These are phyloP conservation scores for Pseudozyma pruni DNA, from an alignment of 1,284 basidiomycete species.

Conservation along the genomic window DNA sequence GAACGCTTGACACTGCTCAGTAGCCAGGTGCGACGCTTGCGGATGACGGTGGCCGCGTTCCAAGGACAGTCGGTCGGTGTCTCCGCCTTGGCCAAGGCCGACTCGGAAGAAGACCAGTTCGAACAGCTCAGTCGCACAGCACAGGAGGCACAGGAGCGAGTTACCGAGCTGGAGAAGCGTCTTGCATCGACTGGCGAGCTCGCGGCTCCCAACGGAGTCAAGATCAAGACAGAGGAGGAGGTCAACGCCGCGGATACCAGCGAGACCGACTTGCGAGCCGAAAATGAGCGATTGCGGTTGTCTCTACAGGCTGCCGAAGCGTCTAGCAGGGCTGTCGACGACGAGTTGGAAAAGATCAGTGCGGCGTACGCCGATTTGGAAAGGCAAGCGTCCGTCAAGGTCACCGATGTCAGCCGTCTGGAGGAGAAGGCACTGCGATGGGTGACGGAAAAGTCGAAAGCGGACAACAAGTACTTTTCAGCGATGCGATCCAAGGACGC, in stretches of 20 bases:
- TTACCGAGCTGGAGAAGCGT: constrained; percentile 41
- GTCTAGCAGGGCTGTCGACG: constrained; percentile 71
- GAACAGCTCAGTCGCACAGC: constrained; percentile 28
- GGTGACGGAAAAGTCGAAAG: constrained; percentile 79
- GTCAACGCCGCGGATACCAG: background rate
- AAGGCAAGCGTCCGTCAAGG: constrained; percentile 82
- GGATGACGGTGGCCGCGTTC: constrained; percentile 80
- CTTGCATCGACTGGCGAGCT: constrained; percentile 5
- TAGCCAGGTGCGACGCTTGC: constrained; percentile 81
- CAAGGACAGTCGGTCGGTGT: constrained; percentile 79
- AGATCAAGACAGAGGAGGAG: background rate
- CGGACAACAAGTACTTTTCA: constrained; percentile 93
- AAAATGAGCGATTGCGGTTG: constrained; percentile 73
- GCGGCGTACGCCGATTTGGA: constrained; percentile 88
- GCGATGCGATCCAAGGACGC: constrained; percentile 90
- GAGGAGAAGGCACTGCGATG: constrained; percentile 78
- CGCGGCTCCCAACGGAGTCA: constrained; percentile 19
- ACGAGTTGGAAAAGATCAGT: constrained; percentile 86
- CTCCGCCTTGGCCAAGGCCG: constrained; percentile 75
- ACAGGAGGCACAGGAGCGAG: constrained; percentile 30
- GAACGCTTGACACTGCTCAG: constrained; percentile 80
- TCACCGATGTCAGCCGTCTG: constrained; percentile 79
- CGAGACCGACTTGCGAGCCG: constrained; percentile 68
- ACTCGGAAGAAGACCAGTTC: constrained; percentile 37
- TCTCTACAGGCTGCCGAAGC: constrained; percentile 52